phyloP scores from a whole-genome alignment of 257 asterid genomes.

The Osmanthus fragrans region DNA sequence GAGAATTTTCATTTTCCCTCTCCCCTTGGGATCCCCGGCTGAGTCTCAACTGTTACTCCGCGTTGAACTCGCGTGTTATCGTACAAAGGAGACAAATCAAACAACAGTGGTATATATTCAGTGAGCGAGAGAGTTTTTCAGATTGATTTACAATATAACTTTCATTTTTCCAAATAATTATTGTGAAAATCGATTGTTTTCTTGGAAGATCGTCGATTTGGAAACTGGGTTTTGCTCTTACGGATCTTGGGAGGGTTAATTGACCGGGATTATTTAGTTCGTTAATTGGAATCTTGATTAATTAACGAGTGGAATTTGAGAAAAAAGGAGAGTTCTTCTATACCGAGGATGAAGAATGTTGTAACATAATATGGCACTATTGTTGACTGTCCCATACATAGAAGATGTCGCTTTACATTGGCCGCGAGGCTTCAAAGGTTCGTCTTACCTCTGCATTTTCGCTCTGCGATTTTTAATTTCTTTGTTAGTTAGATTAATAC shows the following conservation, averaged over 20 bases:
- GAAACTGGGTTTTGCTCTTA: slow-evolving; percentile 12
- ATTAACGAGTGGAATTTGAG: background rate
- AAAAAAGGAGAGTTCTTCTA: background rate
- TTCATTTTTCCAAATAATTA: background rate
- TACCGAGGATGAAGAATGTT: slow-evolving; percentile 35
- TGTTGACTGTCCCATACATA: slow-evolving; percentile 29
- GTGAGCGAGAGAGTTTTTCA: slow-evolving; percentile 18
- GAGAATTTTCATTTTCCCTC: slow-evolving; percentile 17
- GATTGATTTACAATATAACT: background rate
- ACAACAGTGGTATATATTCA: slow-evolving; percentile 6
- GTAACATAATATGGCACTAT: slow-evolving; percentile 67
- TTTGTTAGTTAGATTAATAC: slow-evolving; percentile 2
- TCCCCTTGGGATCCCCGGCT: slow-evolving; percentile 4
- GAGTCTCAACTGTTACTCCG: slow-evolving; percentile 60
- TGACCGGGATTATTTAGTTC: background rate
- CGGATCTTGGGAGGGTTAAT: slow-evolving; percentile 12
- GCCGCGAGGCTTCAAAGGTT: slow-evolving; percentile 98
- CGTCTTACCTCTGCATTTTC: slow-evolving; percentile 6
- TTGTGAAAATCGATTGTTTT: slow-evolving; percentile 8
- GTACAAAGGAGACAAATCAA: slow-evolving; percentile 28
- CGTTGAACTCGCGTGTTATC: slow-evolving; percentile 59
- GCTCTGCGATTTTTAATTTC: background rate
- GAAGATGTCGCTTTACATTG: slow-evolving; percentile 84
- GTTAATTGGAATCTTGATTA: slow-evolving; percentile 16
- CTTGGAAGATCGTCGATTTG: slow-evolving; percentile 25